Base-by-base conservation (phyloP, 768 basidiomycete genomes). In the Collybia sordida region DNA sequence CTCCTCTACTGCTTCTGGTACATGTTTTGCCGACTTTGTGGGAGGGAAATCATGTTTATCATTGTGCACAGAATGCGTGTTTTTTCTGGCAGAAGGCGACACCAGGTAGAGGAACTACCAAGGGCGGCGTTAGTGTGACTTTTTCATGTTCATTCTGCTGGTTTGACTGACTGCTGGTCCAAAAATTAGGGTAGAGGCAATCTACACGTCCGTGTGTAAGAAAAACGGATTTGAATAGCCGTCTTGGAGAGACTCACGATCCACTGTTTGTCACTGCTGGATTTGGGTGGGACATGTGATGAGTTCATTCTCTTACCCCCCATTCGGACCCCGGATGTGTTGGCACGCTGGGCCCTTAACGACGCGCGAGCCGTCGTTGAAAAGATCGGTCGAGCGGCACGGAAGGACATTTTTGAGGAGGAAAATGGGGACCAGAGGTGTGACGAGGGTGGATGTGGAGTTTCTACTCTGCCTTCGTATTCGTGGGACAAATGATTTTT, bases 241-340 rank as follows among this genome's bases (percentile, higher is more conserved):
- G 47, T 31, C 43, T 50, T 37, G 47, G 36, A 42, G 23, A 31
- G 42, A 70, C 72, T 57, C 49, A 77, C 76, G 43, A 74, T 67
- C 76, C 76, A 78, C 40, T 73, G 72, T 42, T 59, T 68, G 68
- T 78, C 76, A 45, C 61, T 68, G 67, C 64, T 27, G 24, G 35
- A 24, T 57, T 65, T 67, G 49, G 63, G 45, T 23, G 60, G 57
- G 49, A 59, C 65, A 62, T 74, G 73, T 58, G 72, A 68, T 40
- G 67, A 64, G 49, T 62, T 64, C 66, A 71, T 72, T 52, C 67
- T 66, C 47, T 69, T 66, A 45, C 64, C 64, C 28, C 65, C 51
- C 21, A 66, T 58, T 37, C 65, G 59, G 45, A 64, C 49, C 27
- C 60, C 55, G 35, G 56, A 56, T 11, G 59, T 35, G 28, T 51